phyloP scores from a whole-genome alignment of 176 grass and related monocot genomes.

The Hyparrhenia diplandra region DNA sequence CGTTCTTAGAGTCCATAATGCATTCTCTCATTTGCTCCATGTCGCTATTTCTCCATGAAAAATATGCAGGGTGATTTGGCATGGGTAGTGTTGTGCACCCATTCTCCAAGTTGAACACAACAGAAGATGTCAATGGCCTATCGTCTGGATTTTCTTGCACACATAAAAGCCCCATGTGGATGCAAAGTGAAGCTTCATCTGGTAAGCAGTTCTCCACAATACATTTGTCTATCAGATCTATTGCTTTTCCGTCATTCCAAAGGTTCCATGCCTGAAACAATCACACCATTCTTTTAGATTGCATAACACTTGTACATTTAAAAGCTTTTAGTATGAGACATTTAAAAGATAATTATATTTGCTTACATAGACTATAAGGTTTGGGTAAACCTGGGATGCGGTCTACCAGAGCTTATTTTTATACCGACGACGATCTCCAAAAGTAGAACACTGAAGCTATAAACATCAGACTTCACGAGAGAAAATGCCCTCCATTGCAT shows the following conservation, averaged over 20 bases:
- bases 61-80: conserved; percentile 14
- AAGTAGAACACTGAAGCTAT: conserved; percentile 43
- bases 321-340: no score
- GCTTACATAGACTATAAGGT: conserved; percentile 40
- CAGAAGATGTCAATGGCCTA: conserved; percentile 26
- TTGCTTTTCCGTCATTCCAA: conserved; percentile 36
- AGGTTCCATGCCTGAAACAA: conserved; percentile 37
- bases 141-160: conserved; percentile 47
- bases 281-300: background rate
- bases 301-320: background rate
- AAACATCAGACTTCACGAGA: conserved; percentile 46
- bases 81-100: background rate
- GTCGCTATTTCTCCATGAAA: background rate
- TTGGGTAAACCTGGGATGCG: conserved; percentile 8
- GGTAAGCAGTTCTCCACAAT: conserved; percentile 17
- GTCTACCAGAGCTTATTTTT: conserved; percentile 23
- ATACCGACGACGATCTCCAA: conserved; percentile 41
- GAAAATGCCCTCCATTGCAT: conserved; percentile 42
- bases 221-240: conserved; percentile 18
- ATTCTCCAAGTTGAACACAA: conserved; percentile 33
- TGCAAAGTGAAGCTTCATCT: conserved; percentile 25
- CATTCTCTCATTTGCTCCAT: background rate
- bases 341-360: background rate
- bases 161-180: conserved; percentile 41
- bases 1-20: background rate